Conservation (phyloP, 1,284 basidiomycete genomes). For the Boletus sp. region DNA sequence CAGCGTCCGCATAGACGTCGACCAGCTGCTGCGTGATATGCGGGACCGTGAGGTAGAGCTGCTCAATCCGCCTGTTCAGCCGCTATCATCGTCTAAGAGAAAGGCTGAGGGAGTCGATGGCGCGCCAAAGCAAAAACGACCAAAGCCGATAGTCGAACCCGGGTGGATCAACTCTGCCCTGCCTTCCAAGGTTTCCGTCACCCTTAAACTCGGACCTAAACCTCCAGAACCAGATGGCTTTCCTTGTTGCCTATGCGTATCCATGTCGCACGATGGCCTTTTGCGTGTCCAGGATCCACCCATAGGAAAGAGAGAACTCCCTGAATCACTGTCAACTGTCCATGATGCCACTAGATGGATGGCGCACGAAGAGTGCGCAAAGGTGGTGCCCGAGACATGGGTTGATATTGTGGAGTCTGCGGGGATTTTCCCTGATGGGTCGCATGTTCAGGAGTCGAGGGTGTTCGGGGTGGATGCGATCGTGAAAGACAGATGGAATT, state of each 20-base stretch:
- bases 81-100: slow-evolving; percentile 34
- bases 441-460: slow-evolving; percentile 45
- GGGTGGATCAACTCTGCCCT: slow-evolving; percentile 8
- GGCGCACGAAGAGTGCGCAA: slow-evolving; percentile 77
- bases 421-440: slow-evolving; percentile 29
- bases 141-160: slow-evolving; percentile 14
- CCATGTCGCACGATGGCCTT: slow-evolving; percentile 51
- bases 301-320: slow-evolving; percentile 46
- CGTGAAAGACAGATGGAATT: slow-evolving; percentile 84
- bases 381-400: slow-evolving; percentile 82
- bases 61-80: slow-evolving; percentile 20
- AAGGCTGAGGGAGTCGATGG: slow-evolving; percentile 32
- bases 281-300: slow-evolving; percentile 70
- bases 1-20: slow-evolving; percentile 90
- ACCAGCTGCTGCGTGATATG: slow-evolving; percentile 70
- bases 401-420: slow-evolving; percentile 60
- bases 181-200: slow-evolving; percentile 38
- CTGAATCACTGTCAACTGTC: slow-evolving; percentile 31
- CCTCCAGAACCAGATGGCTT: slow-evolving; percentile 54
- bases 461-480: slow-evolving; percentile 83
- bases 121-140: slow-evolving; percentile 36
- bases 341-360: slow-evolving; percentile 48
- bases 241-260: slow-evolving; percentile 83
- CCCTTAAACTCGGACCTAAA: slow-evolving; percentile 57
- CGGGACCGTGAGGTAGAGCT: slow-evolving; percentile 53